Evolutionary conservation across 2,329 filamentous ascomycete genomes (phyloP).

Genomic region (Nigrospora oryzae): DNA sequence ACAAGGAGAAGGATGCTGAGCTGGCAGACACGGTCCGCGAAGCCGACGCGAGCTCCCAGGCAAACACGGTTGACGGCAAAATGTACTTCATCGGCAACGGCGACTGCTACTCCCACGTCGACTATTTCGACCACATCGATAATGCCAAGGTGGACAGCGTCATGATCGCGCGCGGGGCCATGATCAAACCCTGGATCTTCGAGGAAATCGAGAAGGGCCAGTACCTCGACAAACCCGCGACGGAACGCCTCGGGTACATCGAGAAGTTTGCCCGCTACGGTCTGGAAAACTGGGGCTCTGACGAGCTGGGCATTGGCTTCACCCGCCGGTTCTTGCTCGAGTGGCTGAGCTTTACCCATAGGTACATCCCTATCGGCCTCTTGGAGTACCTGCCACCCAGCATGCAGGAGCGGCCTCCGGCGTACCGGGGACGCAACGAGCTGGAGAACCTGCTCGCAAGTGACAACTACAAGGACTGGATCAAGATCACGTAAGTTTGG

Average conservation of each 20-base stretch:
- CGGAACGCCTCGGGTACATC: constrained; percentile 75
- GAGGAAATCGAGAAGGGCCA: constrained; percentile 90
- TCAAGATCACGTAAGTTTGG: constrained; percentile 80
- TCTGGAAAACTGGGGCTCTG: constrained; percentile 89
- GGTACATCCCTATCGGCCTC: constrained; percentile 85
- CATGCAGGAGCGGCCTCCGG: constrained; percentile 82
- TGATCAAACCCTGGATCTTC: constrained; percentile 98
- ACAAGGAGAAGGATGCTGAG: constrained; percentile 60
- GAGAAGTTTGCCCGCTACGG: constrained; percentile 88
- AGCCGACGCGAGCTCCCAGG: constrained; percentile 64
- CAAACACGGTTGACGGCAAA: constrained; percentile 56
- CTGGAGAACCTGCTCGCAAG: constrained; percentile 90
- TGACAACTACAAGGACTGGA: constrained; percentile 93
- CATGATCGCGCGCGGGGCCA: constrained; percentile 92
- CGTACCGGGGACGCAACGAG: constrained; percentile 77
- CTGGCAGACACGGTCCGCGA: constrained; percentile 71
- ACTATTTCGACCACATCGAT: constrained; percentile 73
- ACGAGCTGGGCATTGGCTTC: constrained; percentile 86
- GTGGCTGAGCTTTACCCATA: constrained; percentile 87
- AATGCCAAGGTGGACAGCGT: constrained; percentile 81
- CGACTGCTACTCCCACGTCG: constrained; percentile 86
- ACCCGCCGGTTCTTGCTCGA: constrained; percentile 90
- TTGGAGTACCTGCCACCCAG: constrained; percentile 81
- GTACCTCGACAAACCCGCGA: constrained; percentile 89
- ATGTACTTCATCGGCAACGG: constrained; percentile 95